Base-by-base conservation (phyloP, 768 basidiomycete species). In the Lepiota venenata region DNA sequence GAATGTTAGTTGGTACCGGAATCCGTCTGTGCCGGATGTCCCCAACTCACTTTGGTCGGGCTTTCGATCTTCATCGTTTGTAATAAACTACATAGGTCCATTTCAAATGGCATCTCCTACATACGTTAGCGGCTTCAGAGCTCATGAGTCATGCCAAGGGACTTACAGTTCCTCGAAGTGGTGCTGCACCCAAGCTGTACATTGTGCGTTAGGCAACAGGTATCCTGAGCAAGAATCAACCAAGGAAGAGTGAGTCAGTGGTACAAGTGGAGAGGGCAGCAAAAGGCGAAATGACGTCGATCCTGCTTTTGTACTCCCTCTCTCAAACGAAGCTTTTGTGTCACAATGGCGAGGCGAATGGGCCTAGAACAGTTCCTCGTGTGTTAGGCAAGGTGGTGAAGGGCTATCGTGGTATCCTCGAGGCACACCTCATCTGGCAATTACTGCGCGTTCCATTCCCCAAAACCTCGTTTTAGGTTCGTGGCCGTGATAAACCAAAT, bases 1-100 rank as follows among this genome's bases (percentile, higher is more conserved):
- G 59, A 64, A 20, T 41, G 20, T 55, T 16, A 56, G 25, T 44
- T 18, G 27, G 14, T 18, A 16, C 15, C 32, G 18, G 36, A 47
- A 15, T 25, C 16, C 29, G 16, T 15, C 32, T 11, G 10, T 32
- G 8, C 2, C 32, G 8, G 1, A 32, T 11, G 32, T 9, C 41
- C 37, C 4, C 25, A 15, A 50, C 64, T 69, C 63, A 72, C 67
- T 66, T 60, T 69, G 64, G 72, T 55, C 51, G 64, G 58, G 54
- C 58, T 47, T 27, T 69, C 74, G 9, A 82, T 66, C 46, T 74
- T 76, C 77, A 84, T 75, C 14, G 74, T 72, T 47, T 78, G 75
- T 36, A 85, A 55, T 0, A 84, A 67, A 44, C 74, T 71, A 61
- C 83, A 84, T 22, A 85, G 69, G 64, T 84, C 79, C 55, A 78